A percentile compares a stretch with the other conserved stretches of the same genome.
These are phyloP conservation scores for Warburgia ugandensis DNA, from an alignment of 164 flowering plant genomes.

Conservation along the genomic window DNA sequence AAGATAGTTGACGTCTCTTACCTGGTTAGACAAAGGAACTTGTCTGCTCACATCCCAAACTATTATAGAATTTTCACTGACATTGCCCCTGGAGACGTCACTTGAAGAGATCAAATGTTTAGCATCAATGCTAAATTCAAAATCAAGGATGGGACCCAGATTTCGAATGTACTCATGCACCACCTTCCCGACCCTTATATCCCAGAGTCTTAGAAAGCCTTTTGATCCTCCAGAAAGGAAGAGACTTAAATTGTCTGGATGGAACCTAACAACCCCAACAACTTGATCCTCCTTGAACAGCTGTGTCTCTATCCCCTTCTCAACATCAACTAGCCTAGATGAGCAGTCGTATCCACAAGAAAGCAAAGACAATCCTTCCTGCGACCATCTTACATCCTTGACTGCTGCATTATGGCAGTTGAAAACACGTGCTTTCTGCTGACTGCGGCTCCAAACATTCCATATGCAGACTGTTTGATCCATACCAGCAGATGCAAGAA, in stretches of 20 bases:
- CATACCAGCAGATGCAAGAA: conserved; percentile 97
- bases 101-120: conserved; percentile 73
- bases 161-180: conserved; percentile 52
- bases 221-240: conserved; percentile 81
- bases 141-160: conserved; percentile 76
- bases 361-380: conserved; percentile 55
- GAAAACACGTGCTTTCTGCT: conserved; percentile 47
- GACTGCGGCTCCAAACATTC: conserved; percentile 76
- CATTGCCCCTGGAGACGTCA: conserved; percentile 61
- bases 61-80: conserved; percentile 77
- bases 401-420: conserved; percentile 67
- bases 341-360: conserved; percentile 90
- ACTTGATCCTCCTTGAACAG: conserved; percentile 65
- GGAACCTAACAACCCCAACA: conserved; percentile 64
- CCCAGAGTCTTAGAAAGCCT: conserved; percentile 75
- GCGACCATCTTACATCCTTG: conserved; percentile 84
- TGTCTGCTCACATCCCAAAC: conserved; percentile 87
- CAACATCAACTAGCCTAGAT: conserved; percentile 70
- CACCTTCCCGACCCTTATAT: conserved; percentile 53
- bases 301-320: conserved; percentile 60
- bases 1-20: conserved; percentile 14
- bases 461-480: conserved; percentile 70
- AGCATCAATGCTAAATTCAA: conserved; percentile 59
- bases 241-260: conserved; percentile 54
- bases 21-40: conserved; percentile 90